A percentile compares a stretch with the other conserved stretches of the same genome.
Evolutionary conservation across 345 rosid species (phyloP).

Genomic region (Stellera chamaejasme): DNA sequence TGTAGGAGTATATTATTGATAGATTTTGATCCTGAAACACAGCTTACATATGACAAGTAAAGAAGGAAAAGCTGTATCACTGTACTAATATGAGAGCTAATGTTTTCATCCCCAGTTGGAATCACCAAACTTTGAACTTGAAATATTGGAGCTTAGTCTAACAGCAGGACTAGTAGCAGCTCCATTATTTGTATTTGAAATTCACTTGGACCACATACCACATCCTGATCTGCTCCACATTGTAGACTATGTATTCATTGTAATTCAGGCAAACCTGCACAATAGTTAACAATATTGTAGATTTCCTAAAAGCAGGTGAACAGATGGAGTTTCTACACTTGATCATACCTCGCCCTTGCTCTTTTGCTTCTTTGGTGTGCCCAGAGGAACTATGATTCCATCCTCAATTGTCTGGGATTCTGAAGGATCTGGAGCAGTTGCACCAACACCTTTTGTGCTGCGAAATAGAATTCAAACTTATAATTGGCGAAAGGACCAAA

Average conservation of each 20-base stretch:
- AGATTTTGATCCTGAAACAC: too few relatives aligned
- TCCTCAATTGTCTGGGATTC: slow-evolving; percentile 52
- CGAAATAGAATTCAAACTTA: slow-evolving; percentile 11
- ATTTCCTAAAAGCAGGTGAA: not conserved
- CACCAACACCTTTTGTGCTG: slow-evolving; percentile 78
- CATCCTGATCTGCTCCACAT: slow-evolving; percentile 73
- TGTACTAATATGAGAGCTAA: too few relatives aligned
- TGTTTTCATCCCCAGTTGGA: too few relatives aligned
- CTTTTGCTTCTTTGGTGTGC: slow-evolving; percentile 45
- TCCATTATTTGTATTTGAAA: slow-evolving; percentile 31
- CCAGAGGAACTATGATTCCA: slow-evolving; percentile 65
- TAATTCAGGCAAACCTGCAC: slow-evolving; percentile 28
- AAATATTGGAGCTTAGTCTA: too few relatives aligned
- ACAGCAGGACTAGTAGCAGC: too few relatives aligned
- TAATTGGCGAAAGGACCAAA: not conserved
- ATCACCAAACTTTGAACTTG: too few relatives aligned
- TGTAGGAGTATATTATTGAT: too few relatives aligned
- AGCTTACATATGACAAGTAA: too few relatives aligned
- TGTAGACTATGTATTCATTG: slow-evolving; percentile 80
- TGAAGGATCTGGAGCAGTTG: slow-evolving; percentile 52
- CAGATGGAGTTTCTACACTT: not conserved
- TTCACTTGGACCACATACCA: slow-evolving; percentile 65
- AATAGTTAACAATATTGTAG: not conserved
- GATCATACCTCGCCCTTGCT: not conserved
- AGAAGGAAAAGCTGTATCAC: too few relatives aligned